Evolutionary conservation across 2,329 filamentous ascomycete species (phyloP).

Genomic region (Exophiala oligosperma): DNA sequence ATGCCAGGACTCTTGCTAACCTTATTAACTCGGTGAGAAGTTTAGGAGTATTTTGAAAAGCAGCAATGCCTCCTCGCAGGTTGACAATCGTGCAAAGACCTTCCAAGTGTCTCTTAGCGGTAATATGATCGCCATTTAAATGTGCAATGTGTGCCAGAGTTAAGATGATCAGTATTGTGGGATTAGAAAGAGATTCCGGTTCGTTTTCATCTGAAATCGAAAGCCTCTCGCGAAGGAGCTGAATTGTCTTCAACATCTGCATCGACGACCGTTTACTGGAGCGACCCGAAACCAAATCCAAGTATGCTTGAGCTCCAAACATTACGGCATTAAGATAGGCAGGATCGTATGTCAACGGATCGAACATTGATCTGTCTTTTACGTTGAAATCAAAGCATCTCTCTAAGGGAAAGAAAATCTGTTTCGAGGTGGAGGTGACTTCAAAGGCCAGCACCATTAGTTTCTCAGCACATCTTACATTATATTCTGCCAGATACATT

Average conservation of each 20-base stretch:
- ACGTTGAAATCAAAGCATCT: slow-evolving; percentile 34
- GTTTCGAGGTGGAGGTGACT: slow-evolving; percentile 37
- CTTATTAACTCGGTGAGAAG: slow-evolving; percentile 38
- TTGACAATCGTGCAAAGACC: slow-evolving; percentile 41
- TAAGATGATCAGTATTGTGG: slow-evolving; percentile 36
- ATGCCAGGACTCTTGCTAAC: slow-evolving; percentile 21
- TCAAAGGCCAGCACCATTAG: not conserved
- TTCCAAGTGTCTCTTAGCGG: slow-evolving; percentile 37
- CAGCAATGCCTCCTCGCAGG: slow-evolving; percentile 39
- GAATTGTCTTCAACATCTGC: slow-evolving; percentile 33
- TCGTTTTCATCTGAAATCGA: slow-evolving; percentile 17
- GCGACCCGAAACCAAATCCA: slow-evolving; percentile 8
- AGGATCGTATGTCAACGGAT: slow-evolving; percentile 35
- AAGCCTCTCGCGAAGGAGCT: slow-evolving; percentile 36
- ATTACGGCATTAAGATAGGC: slow-evolving; percentile 40
- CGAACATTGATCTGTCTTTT: slow-evolving; percentile 32
- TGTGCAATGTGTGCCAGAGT: slow-evolving; percentile 35
- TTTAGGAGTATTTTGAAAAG: slow-evolving; percentile 36
- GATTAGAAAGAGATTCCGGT: slow-evolving; percentile 29
- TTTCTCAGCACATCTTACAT: not conserved
- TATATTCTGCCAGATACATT: too few species aligned
- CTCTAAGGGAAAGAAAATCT: slow-evolving; percentile 37
- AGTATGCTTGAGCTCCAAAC: slow-evolving; percentile 38
- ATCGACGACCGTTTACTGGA: slow-evolving; percentile 5
- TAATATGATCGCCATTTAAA: slow-evolving; percentile 31